Conservation (phyloP, 1,284 basidiomycete species). For the Peniophora sp. region DNA sequence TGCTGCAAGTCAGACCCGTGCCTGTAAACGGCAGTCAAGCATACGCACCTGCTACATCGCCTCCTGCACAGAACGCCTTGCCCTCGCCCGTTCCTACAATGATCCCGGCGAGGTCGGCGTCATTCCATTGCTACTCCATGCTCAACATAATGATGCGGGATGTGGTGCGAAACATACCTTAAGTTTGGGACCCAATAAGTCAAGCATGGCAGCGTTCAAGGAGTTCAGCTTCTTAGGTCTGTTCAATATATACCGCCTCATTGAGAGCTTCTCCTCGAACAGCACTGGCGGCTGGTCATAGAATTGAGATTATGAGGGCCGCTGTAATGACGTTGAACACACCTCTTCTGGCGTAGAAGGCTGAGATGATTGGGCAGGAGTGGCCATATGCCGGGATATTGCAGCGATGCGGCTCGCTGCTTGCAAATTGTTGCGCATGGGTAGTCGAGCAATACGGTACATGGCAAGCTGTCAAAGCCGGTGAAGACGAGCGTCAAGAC, state of each 20-base stretch:
- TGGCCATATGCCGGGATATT: conserved; percentile 57
- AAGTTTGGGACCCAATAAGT: conserved; percentile 62
- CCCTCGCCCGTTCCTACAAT: conserved; percentile 77
- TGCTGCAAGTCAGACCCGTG: conserved; percentile 6
- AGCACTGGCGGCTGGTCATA: conserved; percentile 45
- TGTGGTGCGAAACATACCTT: conserved; percentile 40
- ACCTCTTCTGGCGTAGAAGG: conserved; percentile 2
- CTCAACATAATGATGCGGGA: neutral
- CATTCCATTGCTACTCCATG: conserved; percentile 64
- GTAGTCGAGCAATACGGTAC: neutral
- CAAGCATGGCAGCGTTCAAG: conserved; percentile 80
- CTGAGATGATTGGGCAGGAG: conserved; percentile 14
- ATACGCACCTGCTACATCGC: conserved; percentile 80
- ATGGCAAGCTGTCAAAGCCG: neutral
- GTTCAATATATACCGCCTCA: conserved; percentile 75
- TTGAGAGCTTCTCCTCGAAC: conserved; percentile 58
- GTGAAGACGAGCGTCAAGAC: neutral
- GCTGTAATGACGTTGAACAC: neutral
- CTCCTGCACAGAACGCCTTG: conserved; percentile 89
- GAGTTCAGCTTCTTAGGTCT: conserved; percentile 83
- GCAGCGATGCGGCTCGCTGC: conserved; percentile 42
- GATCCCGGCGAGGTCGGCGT: conserved; percentile 65
- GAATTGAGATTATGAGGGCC: neutral
- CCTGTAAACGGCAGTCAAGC: too few species aligned
- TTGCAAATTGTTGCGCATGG: neutral